Evolutionary conservation across 2,329 filamentous ascomycete species (phyloP).

Genomic region (Podosphaera fusca): DNA sequence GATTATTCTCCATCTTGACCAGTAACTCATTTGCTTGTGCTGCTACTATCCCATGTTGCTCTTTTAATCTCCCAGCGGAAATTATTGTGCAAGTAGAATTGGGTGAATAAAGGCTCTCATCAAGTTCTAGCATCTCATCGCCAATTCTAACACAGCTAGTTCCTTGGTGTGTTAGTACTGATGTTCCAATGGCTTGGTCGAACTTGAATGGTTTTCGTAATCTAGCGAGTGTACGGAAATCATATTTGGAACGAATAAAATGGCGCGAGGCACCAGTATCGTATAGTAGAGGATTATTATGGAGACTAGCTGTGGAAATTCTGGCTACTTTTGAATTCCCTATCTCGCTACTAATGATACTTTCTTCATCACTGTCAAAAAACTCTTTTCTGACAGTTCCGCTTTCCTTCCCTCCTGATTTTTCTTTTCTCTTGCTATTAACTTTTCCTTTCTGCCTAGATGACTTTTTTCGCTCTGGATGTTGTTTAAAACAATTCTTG

Average conservation of each 20-base stretch:
- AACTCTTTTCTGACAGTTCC: background rate
- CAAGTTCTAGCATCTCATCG: background rate
- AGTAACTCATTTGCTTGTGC: no score
- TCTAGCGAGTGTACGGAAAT: background rate
- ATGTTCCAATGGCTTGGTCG: background rate
- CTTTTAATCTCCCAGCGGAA: no score
- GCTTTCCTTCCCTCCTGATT: background rate
- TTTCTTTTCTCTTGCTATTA: background rate
- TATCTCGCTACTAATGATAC: background rate
- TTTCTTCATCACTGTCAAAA: background rate
- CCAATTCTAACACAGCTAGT: background rate
- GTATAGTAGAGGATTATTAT: background rate
- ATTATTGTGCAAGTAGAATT: no score
- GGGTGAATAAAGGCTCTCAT: no score
- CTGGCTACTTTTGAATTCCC: background rate
- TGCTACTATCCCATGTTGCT: no score
- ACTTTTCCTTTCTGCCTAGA: background rate
- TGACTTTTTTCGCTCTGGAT: background rate
- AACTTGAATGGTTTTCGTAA: background rate
- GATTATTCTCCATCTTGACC: background rate
- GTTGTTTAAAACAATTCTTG: no score
- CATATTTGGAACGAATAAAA: background rate
- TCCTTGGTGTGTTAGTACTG: background rate
- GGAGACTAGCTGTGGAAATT: background rate
- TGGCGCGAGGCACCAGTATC: background rate